Conservation (phyloP, 1,284 basidiomycete species). For the Papiliotrema laurentii region DNA sequence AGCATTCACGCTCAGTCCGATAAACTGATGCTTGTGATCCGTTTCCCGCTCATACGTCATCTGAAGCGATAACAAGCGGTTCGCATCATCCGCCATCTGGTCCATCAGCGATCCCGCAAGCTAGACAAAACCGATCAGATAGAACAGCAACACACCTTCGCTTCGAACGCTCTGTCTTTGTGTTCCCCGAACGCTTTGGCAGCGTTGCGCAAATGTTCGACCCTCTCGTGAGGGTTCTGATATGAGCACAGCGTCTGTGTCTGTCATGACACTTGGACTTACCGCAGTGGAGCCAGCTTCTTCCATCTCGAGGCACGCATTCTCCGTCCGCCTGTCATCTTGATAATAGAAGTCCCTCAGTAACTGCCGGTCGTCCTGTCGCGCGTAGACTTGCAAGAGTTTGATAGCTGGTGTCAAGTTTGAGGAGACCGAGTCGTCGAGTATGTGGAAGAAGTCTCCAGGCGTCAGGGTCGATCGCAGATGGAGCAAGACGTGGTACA, state of each 20-base stretch:
- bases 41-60: conserved; percentile 82
- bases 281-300: conserved; percentile 67
- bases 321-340: conserved; percentile 90
- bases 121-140: background rate
- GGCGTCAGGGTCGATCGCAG: conserved; percentile 76
- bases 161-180: conserved; percentile 82
- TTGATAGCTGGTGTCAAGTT: conserved; percentile 66
- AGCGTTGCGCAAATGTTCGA: conserved; percentile 70
- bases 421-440: conserved; percentile 75
- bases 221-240: conserved; percentile 65
- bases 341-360: conserved; percentile 96
- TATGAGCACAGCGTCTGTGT: conserved; percentile 6
- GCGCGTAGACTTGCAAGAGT: conserved; percentile 80
- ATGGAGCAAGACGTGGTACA: conserved; percentile 84
- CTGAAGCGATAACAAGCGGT: conserved; percentile 70
- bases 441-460: conserved; percentile 89
- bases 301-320: conserved; percentile 75
- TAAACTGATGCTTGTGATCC: conserved; percentile 68
- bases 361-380: conserved; percentile 85
- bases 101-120: conserved; percentile 7
- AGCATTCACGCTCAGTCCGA: conserved; percentile 75
- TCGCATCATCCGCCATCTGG: conserved; percentile 85
- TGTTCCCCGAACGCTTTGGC: conserved; percentile 93
- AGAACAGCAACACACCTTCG: conserved; percentile 59
- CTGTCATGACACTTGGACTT: conserved; percentile 24